Evolutionary conservation across 2,329 filamentous ascomycete genomes (phyloP), one percentile per base, ranked within the genome.

Genomic region (Pyrenophora teres): DNA sequence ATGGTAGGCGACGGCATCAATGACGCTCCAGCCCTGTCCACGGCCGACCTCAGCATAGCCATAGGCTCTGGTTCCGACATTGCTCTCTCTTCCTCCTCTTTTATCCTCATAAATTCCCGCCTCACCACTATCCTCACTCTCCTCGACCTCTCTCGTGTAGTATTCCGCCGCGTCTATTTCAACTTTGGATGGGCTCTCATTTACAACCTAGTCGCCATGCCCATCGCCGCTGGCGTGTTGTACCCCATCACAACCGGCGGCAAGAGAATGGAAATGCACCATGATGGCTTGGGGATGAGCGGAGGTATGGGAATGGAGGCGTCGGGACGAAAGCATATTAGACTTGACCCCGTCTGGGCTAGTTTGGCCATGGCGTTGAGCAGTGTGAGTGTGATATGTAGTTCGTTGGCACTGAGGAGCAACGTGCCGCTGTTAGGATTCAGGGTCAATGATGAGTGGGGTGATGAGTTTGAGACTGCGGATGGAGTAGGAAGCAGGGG

Each of bases 1-100:
- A 94, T 95, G 84, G 89, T 92, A 2, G 91, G 90, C 32, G 90
- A 95, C 62, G 90, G 91, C 15, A 90, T 93, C 60, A 95, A 95
- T 64, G 91, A 96, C 66, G 88, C 90, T 0, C 90, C 90, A 0
- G 90, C 90, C 2, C 82, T 96, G 3, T 85, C 88, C 2, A 86
- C 86, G 0, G 89, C 91, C 13, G 90, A 96, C 62, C 85, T 95
- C 1, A 89, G 89, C 50, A 93, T 96, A 54, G 88, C 90, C 1
- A 85, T 95, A 61, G 89, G 88, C 1, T 87, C 85, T 0, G 90
- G 90, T 4, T 90, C 87, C 0, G 91, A 95, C 67, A 88, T 95
- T 31, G 91, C 91, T 3, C 86, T 94, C 57, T 88, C 88, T 45
- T 88, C 89, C 0, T 89, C 90, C 0, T 87, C 88, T 47, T 94